Evolutionary conservation across 192 early-diverging fungal species (phyloP).

Genomic region (Dispira parvispora): DNA sequence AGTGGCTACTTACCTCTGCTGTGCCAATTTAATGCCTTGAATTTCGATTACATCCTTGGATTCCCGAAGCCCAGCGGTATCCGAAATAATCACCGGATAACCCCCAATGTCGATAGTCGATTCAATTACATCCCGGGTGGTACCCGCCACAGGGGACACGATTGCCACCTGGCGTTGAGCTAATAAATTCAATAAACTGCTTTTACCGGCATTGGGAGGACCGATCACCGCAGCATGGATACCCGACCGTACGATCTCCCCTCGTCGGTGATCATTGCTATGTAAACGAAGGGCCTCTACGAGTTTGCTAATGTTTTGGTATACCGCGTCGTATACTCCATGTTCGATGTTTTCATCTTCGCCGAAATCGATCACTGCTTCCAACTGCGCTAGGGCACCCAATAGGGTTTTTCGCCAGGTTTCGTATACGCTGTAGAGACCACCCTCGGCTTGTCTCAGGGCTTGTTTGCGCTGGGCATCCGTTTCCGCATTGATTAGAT

Average conservation of each 20-base stretch:
- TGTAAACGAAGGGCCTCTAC: conserved; percentile 21
- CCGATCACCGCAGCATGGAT: conserved; percentile 51
- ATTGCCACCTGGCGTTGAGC: conserved; percentile 59
- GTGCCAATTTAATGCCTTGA: conserved; percentile 46
- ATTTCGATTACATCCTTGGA: conserved; percentile 43
- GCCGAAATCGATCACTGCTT: conserved; percentile 62
- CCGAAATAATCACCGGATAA: conserved; percentile 56
- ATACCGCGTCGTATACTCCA: conserved; percentile 22
- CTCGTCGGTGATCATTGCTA: conserved; percentile 40
- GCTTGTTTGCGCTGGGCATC: conserved; percentile 51
- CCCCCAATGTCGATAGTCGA: conserved; percentile 52
- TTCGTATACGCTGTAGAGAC: conserved; percentile 40
- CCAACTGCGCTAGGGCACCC: conserved; percentile 36
- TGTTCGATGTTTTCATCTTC: conserved; percentile 71
- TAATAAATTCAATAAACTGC: conserved; percentile 47
- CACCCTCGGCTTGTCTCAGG: conserved; percentile 50
- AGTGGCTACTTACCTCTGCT: conserved; percentile 20
- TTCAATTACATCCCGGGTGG: conserved; percentile 61
- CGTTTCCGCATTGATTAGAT: conserved; percentile 64
- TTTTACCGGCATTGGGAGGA: conserved; percentile 66
- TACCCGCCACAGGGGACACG: conserved; percentile 55
- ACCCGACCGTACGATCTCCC: conserved; percentile 58
- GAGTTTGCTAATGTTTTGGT: conserved; percentile 7
- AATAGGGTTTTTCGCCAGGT: conserved; percentile 42
- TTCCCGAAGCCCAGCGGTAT: conserved; percentile 49